Conservation (phyloP, 768 basidiomycete genomes). For the Tylopilus balloui region DNA sequence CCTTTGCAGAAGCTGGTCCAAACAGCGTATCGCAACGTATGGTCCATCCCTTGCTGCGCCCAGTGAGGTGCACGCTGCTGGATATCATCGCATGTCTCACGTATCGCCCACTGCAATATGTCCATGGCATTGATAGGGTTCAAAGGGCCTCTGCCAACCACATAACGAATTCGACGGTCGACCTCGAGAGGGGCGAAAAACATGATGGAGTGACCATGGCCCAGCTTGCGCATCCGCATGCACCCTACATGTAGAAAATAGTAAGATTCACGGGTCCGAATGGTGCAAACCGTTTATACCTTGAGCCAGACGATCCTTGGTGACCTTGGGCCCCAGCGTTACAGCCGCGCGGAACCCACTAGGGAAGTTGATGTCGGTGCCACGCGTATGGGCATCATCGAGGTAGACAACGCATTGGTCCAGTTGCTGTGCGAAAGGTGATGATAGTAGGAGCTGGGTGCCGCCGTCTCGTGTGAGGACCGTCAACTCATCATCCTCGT, state of each 20-base stretch:
- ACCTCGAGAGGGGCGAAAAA: conserved; percentile 49
- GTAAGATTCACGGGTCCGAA: no score
- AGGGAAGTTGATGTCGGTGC: conserved; percentile 12
- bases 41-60: conserved; percentile 42
- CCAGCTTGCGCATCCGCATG: conserved; percentile 52
- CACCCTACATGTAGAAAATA: conserved; percentile 34
- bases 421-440: conserved; percentile 32
- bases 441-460: conserved; percentile 28
- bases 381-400: not conserved
- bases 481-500: conserved; percentile 30
- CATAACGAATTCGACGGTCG: conserved; percentile 34
- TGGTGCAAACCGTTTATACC: no score
- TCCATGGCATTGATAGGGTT: conserved; percentile 23
- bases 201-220: conserved; percentile 43
- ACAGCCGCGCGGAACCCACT: no score
- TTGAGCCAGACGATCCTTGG: no score
- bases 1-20: no score
- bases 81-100: conserved; percentile 41
- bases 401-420: conserved; percentile 8
- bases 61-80: conserved; percentile 38
- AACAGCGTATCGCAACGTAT: conserved; percentile 10
- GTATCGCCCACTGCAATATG: conserved; percentile 43
- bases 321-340: conserved; percentile 9
- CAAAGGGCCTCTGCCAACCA: conserved; percentile 10
- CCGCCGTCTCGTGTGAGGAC: conserved; percentile 31